Percentiles rank a stretch among this genome's conserved stretches.
phyloP scores from a whole-genome alignment of 495 filamentous ascomycete genomes.

The Alectoria sarmentosa region DNA sequence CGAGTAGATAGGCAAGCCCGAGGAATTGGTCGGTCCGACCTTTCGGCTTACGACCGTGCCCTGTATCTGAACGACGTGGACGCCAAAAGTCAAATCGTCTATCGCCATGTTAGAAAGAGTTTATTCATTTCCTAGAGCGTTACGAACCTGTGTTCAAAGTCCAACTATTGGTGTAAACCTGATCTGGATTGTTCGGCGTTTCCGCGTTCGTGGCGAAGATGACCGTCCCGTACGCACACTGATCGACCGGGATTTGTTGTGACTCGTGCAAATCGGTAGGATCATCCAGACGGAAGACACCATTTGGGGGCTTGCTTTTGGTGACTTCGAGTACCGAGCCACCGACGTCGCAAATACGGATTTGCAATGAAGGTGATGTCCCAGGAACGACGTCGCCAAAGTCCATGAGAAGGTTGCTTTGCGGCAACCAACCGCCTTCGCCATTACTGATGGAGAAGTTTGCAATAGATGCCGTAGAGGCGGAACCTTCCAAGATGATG shows the following conservation, averaged over 20 bases:
- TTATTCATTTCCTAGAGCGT: neutral
- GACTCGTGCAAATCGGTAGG: neutral
- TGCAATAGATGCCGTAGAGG: constrained; percentile 26
- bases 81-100: constrained; percentile 3
- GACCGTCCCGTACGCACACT: neutral
- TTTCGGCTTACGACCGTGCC: constrained; percentile 28
- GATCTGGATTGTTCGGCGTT: neutral
- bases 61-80: constrained; percentile 31
- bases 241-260: neutral
- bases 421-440: constrained; percentile 28
- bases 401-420: constrained; percentile 26
- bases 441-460: constrained; percentile 25
- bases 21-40: constrained; percentile 29
- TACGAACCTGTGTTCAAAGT: neutral
- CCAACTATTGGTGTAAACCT: neutral
- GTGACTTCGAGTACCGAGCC: constrained; percentile 30
- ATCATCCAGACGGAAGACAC: constrained; percentile 24
- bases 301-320: constrained; percentile 31
- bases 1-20: constrained; percentile 24
- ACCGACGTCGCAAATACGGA: constrained; percentile 32
- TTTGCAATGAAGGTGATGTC: constrained; percentile 19
- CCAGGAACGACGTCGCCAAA: constrained; percentile 29
- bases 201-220: neutral
- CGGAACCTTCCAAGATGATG: constrained; percentile 20
- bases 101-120: neutral